Base-by-base conservation (phyloP, 305 asterid genomes). In the Ilex paraguariensis region DNA sequence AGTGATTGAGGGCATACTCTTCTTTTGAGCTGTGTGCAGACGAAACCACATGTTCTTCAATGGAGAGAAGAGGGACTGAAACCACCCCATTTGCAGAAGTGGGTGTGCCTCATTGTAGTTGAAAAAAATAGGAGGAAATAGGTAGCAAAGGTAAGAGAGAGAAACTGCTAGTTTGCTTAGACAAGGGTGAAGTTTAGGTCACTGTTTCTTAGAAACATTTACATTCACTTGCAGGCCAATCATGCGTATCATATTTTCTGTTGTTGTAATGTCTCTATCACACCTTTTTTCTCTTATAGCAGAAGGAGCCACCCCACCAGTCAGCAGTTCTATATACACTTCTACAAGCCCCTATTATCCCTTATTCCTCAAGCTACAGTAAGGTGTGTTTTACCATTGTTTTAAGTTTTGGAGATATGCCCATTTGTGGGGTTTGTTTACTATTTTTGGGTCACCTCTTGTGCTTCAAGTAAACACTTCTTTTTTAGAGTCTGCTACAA, bases 31-130 rank as follows among this genome's bases (percentile, higher is more conserved):
- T 1, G 89, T 79, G 69, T 85, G 85, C 36, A 85, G 82, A 57
- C 92, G 87, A 87, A 91, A 61, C 97, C 95, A 89, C 17, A 87
- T 63, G 81, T 83, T 91, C 87, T 85, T 91, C 66, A 89, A 58
- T 65, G 98, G 97, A 73, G 95, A 87, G 85, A 89, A 63, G 84
- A 89, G 89, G 82, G 95, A 87, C 31, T 80, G 95, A 17, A 91
- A 77, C 97, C 97, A 89, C 78, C 96, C 87, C 98, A 88, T 91
- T 73, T 70, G 74, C 77, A 83, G 72, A 70, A 69, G 78, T 77
- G 71, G 73, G 79, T 65, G 73, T 61, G 68, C 74, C 57, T 79
- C 89, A 79, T 81, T 74, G 78, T 77, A 66, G 79, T 82, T 75
- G 76, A 49, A 57, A 59, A 44, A 71, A 49, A 57, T 33, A 50